Evolutionary conservation across 306 rosid genomes (phyloP).

Genomic region (Citrullus amarus): DNA sequence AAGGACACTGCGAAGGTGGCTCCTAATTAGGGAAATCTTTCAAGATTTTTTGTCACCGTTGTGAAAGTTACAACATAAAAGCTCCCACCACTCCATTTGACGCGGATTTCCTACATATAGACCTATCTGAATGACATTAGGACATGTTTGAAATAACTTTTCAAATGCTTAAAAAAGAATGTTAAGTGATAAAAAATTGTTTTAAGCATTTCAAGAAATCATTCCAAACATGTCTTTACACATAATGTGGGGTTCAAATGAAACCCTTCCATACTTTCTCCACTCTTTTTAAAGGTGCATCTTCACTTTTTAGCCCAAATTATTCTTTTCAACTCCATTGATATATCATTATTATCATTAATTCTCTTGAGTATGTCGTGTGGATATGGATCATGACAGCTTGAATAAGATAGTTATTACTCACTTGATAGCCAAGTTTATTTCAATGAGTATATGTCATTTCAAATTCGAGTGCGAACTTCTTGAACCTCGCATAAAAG

Average conservation of each 20-base stretch:
- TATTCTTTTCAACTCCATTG: neutral
- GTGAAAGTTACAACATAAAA: slow-evolving; percentile 11
- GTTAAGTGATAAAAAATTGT: neutral
- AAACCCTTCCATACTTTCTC: neutral
- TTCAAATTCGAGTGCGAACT: neutral
- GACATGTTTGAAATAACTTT: neutral
- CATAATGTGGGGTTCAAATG: neutral
- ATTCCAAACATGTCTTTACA: neutral
- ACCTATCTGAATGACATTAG: neutral
- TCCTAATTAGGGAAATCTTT: slow-evolving; percentile 11
- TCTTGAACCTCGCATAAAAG: neutral
- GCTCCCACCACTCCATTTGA: slow-evolving; percentile 9
- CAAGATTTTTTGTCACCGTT: slow-evolving; percentile 11
- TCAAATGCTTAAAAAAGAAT: neutral
- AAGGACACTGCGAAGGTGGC: slow-evolving; percentile 7
- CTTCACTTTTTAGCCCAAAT: neutral
- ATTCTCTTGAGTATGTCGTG: neutral
- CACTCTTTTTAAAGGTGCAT: neutral
- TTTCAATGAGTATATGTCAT: neutral
- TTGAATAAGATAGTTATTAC: neutral
- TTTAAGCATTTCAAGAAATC: neutral
- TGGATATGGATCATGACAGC: neutral
- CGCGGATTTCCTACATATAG: slow-evolving; percentile 3
- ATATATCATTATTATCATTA: neutral
- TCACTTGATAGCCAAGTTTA: neutral